phyloP scores from a whole-genome alignment of 106 monocot species.

The Hemerocallis citrina region DNA sequence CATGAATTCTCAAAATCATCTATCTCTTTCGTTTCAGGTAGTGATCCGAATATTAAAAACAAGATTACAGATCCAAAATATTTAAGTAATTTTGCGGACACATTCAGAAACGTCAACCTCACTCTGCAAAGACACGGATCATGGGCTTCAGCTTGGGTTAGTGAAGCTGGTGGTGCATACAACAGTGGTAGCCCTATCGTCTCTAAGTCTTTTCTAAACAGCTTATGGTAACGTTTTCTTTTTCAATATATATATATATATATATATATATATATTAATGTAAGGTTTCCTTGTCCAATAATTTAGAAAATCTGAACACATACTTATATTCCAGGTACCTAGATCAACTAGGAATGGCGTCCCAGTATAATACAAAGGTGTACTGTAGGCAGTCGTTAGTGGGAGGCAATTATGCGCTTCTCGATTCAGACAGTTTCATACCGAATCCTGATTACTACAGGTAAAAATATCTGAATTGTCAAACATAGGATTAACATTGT shows the following conservation, averaged over 20 bases:
- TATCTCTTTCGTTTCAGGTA: conserved; percentile 29
- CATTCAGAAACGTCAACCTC: conserved; percentile 43
- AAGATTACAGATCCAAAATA: conserved; percentile 66
- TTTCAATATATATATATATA: neutral
- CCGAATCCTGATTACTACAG: conserved; percentile 93
- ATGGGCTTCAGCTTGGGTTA: conserved; percentile 84
- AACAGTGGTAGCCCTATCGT: conserved; percentile 64
- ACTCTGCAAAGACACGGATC: conserved; percentile 57
- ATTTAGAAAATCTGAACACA: neutral
- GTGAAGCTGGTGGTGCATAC: conserved; percentile 89
- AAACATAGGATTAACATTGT: too few species aligned
- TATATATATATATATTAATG: conserved; percentile 32
- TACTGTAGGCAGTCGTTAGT: conserved; percentile 68
- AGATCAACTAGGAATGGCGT: conserved; percentile 82
- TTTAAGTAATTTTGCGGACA: conserved; percentile 35
- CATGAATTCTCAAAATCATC: too few species aligned
- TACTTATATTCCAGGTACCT: conserved; percentile 44
- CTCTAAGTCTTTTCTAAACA: conserved; percentile 68
- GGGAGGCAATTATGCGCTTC: conserved; percentile 86
- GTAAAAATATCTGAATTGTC: conserved; percentile 3
- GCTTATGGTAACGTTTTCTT: conserved; percentile 56
- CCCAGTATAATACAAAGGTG: conserved; percentile 49
- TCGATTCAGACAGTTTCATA: conserved; percentile 51
- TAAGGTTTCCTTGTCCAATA: conserved; percentile 16
- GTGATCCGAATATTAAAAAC: conserved; percentile 41